Evolutionary conservation across 352 stramenopile species (phyloP).

Genomic region (Pythium scleroteichum): DNA sequence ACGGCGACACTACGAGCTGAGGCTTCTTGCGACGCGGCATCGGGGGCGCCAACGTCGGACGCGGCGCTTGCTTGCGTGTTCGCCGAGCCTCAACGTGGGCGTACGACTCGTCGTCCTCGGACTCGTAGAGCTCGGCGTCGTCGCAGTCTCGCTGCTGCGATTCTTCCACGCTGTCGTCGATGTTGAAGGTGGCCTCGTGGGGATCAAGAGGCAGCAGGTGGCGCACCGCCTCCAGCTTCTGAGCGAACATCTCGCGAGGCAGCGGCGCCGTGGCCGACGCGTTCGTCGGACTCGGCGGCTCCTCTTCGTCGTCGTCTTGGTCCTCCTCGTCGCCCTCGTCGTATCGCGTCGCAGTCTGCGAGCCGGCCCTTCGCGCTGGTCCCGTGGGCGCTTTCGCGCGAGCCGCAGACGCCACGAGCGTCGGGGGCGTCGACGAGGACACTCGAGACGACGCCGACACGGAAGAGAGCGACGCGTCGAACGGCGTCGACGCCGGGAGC

Average conservation of each 20-base stretch:
- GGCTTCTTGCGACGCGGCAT: neutral
- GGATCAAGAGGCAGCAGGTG: neutral
- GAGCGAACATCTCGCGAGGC: conserved; percentile 2
- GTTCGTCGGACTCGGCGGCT: conserved; percentile 2
- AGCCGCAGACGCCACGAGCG: neutral
- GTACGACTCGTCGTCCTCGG: conserved; percentile 7
- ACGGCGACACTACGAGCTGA: neutral
- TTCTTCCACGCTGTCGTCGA: conserved; percentile 13
- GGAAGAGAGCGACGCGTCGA: conserved; percentile 19
- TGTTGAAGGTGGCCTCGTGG: conserved; percentile 8
- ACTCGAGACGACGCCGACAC: conserved; percentile 7
- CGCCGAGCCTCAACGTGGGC: neutral
- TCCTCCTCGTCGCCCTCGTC: conserved; percentile 9
- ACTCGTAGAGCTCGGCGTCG: conserved; percentile 6
- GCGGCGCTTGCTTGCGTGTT: neutral
- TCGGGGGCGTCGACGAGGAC: conserved; percentile 1
- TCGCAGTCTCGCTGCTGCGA: neutral
- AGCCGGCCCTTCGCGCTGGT: neutral
- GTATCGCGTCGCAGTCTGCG: neutral
- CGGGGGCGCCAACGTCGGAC: neutral
- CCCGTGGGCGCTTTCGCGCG: neutral
- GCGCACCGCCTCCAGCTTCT: conserved; percentile 9
- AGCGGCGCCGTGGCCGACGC: neutral
- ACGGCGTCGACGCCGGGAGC: neutral
- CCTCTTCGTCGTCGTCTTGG: conserved; percentile 2